Evolutionary conservation across 768 basidiomycete genomes (phyloP).

Genomic region (Xanthoconium stramineum): DNA sequence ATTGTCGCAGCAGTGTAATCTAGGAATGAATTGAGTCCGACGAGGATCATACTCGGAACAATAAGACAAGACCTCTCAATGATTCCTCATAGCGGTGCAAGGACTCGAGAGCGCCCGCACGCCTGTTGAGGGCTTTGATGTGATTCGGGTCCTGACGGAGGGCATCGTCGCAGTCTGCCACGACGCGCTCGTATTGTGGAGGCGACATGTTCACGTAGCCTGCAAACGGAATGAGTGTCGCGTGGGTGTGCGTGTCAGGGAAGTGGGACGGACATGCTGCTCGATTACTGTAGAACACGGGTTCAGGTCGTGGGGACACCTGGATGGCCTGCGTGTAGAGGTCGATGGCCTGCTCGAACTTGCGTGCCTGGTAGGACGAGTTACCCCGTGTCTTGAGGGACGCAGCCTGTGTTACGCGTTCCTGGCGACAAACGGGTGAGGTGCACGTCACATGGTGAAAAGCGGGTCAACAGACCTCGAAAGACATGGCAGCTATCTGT

Average conservation of each 20-base stretch:
- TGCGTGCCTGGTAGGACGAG: no score
- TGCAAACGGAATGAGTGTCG: slow-evolving; percentile 26
- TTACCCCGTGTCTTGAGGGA: no score
- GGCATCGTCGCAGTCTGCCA: slow-evolving; percentile 87
- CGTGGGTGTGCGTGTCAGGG: neutral
- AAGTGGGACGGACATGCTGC: slow-evolving; percentile 77
- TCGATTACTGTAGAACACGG: slow-evolving; percentile 95
- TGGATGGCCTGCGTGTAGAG: no score
- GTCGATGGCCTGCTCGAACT: no score
- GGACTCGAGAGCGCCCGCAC: slow-evolving; percentile 81
- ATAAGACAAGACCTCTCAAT: slow-evolving; percentile 64
- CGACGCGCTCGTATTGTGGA: slow-evolving; percentile 76
- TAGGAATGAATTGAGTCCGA: slow-evolving; percentile 24
- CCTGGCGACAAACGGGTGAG: no score
- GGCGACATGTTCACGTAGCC: slow-evolving; percentile 92
- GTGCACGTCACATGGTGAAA: no score
- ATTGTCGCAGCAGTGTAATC: slow-evolving; percentile 98
- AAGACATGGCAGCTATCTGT: no score
- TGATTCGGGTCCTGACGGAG: slow-evolving; percentile 80
- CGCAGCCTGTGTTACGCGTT: no score
- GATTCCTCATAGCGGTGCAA: slow-evolving; percentile 74
- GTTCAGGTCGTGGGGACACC: no score
- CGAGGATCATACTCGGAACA: neutral
- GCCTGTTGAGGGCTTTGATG: slow-evolving; percentile 87
- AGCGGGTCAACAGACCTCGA: no score